A percentile compares a stretch with the other conserved stretches of the same genome.
Evolutionary conservation across 2,329 filamentous ascomycete genomes (phyloP).

Genomic region (Claviceps sp.): DNA sequence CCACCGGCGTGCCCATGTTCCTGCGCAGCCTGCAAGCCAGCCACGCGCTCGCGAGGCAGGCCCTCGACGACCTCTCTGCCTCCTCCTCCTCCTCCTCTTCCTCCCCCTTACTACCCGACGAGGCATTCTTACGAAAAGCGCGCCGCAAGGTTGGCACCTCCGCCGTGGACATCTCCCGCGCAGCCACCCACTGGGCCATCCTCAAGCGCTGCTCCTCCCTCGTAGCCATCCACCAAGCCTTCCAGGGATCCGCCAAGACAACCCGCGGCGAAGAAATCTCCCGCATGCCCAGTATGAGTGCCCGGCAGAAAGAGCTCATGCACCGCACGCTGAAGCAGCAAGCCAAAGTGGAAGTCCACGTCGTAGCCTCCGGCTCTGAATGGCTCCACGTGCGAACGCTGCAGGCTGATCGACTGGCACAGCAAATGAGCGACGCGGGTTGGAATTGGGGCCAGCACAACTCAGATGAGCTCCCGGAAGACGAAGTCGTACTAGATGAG

Average conservation of each 20-base stretch:
- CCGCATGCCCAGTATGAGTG: conserved; percentile 3
- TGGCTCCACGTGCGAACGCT: conserved; percentile 22
- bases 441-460: conserved; percentile 27
- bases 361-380: conserved; percentile 21
- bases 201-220: conserved; percentile 20
- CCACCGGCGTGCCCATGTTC: conserved; percentile 11
- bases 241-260: conserved; percentile 19
- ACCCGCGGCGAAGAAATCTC: conserved; percentile 13
- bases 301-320: conserved; percentile 15
- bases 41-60: conserved; percentile 5
- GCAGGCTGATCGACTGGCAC: conserved; percentile 19
- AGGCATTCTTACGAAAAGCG: background rate
- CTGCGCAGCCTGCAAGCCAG: conserved; percentile 10
- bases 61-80: conserved; percentile 5
- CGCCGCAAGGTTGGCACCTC: conserved; percentile 13
- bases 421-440: conserved; percentile 27
- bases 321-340: conserved; percentile 21
- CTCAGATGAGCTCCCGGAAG: background rate
- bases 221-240: conserved; percentile 18
- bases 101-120: too few species aligned
- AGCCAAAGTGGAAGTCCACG: conserved; percentile 20
- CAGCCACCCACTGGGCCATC: conserved; percentile 16
- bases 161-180: conserved; percentile 12
- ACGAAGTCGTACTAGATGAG: conserved; percentile 11
- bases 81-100: conserved; percentile 6